phyloP scores from a whole-genome alignment of 1,139 yeast genomes.

The Yamadazyma epiphylla region DNA sequence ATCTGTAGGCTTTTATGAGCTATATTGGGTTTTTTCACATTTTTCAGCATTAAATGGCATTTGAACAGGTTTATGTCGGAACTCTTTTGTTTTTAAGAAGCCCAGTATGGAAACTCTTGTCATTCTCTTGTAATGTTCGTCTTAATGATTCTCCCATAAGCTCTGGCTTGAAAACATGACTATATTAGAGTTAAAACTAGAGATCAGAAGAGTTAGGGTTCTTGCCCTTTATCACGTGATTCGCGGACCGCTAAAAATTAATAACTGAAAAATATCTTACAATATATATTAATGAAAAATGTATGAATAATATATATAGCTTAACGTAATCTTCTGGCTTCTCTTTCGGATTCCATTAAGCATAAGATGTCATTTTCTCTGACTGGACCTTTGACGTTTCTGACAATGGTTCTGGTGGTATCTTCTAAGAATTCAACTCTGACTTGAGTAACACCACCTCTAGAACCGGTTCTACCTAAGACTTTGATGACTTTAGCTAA shows the following conservation, averaged over 20 bases:
- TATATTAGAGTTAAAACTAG: too few relatives aligned
- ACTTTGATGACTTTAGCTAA: conserved; percentile 99
- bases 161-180: too few relatives aligned
- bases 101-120: too few relatives aligned
- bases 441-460: conserved; percentile 99
- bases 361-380: conserved; percentile 99
- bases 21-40: too few relatives aligned
- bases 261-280: conserved; percentile 5
- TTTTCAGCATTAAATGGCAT: too few relatives aligned
- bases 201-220: conserved; percentile 3
- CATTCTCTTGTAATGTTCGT: too few relatives aligned
- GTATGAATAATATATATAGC: conserved; percentile 3
- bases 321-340: conserved; percentile 77
- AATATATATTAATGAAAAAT: conserved; percentile 6
- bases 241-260: conserved; percentile 7
- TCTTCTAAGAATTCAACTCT: conserved; percentile 99
- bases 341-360: conserved; percentile 99
- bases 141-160: too few relatives aligned
- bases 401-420: conserved; percentile 96
- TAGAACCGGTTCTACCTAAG: conserved; percentile 99
- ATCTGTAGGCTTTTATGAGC: too few relatives aligned
- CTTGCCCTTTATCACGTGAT: conserved; percentile 7
- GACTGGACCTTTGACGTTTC: conserved; percentile 99
- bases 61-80: too few relatives aligned
- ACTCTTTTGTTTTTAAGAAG: too few relatives aligned